Evolutionary conservation across 192 early-diverging fungal genomes (phyloP).

Genomic region (Coemansia sp.): DNA sequence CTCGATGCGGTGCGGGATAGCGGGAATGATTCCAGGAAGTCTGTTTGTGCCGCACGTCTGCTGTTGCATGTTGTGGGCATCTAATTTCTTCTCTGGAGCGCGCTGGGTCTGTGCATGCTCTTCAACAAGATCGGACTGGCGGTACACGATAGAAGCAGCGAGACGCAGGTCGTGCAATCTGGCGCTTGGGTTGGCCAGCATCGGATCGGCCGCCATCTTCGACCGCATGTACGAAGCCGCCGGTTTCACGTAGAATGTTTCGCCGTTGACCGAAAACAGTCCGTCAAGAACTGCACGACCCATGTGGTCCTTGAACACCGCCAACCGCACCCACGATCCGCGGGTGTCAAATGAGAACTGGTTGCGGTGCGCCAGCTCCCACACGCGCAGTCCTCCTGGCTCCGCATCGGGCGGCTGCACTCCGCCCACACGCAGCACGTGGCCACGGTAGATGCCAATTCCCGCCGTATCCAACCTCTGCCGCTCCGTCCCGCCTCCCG

Average conservation of each 20-base stretch:
- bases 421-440: slow-evolving; percentile 37
- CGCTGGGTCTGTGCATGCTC: slow-evolving; percentile 7
- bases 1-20: slow-evolving; percentile 7
- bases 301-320: slow-evolving; percentile 28
- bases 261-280: slow-evolving; percentile 55
- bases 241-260: slow-evolving; percentile 63
- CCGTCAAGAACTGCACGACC: slow-evolving; percentile 61
- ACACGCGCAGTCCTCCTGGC: slow-evolving; percentile 30
- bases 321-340: slow-evolving; percentile 59
- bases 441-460: slow-evolving; percentile 61
- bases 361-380: slow-evolving; percentile 28
- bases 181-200: slow-evolving; percentile 30
- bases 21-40: slow-evolving; percentile 13
- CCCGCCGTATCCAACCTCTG: slow-evolving; percentile 28
- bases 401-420: slow-evolving; percentile 19
- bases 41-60: slow-evolving; percentile 28
- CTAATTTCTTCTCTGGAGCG: neutral
- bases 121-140: slow-evolving; percentile 60
- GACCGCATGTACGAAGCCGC: slow-evolving; percentile 56
- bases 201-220: slow-evolving; percentile 58
- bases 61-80: neutral
- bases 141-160: slow-evolving; percentile 61
- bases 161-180: slow-evolving; percentile 21
- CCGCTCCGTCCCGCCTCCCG: slow-evolving; percentile 16
- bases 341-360: slow-evolving; percentile 47